A percentile compares a stretch with the other conserved stretches of the same genome.
phyloP scores from a whole-genome alignment of 1,139 yeast species.

The Sugiyamaella xylanicola region DNA sequence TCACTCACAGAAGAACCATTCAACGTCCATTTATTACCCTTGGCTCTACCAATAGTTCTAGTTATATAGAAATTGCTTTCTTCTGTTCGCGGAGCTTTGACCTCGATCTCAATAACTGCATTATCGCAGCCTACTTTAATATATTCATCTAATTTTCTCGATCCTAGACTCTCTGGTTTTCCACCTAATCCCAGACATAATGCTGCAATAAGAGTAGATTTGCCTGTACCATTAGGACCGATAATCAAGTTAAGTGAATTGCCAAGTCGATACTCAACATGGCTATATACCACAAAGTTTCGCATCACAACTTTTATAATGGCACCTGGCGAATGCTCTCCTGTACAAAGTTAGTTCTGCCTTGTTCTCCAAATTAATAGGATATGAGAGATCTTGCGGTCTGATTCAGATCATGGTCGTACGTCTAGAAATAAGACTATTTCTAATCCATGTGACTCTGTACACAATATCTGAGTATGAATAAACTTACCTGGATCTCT shows the following conservation, averaged over 20 bases:
- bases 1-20: constrained; percentile 52
- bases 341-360: constrained; percentile 17
- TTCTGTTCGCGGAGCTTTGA: constrained; percentile 44
- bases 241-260: constrained; percentile 90
- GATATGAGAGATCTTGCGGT: too few species aligned
- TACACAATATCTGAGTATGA: not conserved
- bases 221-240: constrained; percentile 98
- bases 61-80: constrained; percentile 45
- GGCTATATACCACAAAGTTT: constrained; percentile 82
- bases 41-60: constrained; percentile 48
- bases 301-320: constrained; percentile 64
- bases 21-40: constrained; percentile 62
- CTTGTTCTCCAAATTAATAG: not conserved
- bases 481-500: constrained; percentile 15
- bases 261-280: constrained; percentile 75
- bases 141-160: constrained; percentile 70
- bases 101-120: constrained; percentile 64
- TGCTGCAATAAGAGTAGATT: constrained; percentile 91
- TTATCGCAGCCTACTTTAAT: constrained; percentile 69
- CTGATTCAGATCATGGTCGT: too few species aligned
- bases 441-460: not conserved
- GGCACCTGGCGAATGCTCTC: constrained; percentile 55
- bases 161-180: constrained; percentile 72
- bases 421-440: too few species aligned
- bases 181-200: constrained; percentile 91